phyloP scores from a whole-genome alignment of 441 rosid species.

The Erodium texanum region DNA sequence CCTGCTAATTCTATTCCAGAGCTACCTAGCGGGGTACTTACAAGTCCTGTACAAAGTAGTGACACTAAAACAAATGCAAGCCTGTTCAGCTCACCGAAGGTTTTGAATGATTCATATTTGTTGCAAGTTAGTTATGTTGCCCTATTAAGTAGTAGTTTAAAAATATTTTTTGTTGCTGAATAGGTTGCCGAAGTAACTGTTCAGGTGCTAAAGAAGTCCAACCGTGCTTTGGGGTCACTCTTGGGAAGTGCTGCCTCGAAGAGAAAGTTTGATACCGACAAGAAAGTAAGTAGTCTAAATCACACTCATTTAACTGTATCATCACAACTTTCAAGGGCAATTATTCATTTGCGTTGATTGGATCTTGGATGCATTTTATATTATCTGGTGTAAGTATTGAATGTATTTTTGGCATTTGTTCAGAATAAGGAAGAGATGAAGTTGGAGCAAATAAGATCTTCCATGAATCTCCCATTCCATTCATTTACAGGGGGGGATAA shows the following conservation, averaged over 20 bases:
- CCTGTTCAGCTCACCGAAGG: slow-evolving; percentile 14
- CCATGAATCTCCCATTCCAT: slow-evolving; percentile 61
- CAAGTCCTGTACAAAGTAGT: slow-evolving; percentile 21
- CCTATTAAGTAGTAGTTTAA: slow-evolving; percentile 13
- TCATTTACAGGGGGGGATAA: slow-evolving; percentile 39
- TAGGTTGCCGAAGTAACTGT: slow-evolving; percentile 48
- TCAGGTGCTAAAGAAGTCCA: slow-evolving; percentile 52
- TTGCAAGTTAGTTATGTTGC: not conserved
- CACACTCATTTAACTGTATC: not conserved
- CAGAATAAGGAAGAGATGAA: slow-evolving; percentile 44
- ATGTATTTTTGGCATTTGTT: slow-evolving; percentile 6
- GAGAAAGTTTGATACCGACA: slow-evolving; percentile 36
- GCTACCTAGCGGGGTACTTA: slow-evolving; percentile 15
- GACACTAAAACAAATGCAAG: slow-evolving; percentile 19
- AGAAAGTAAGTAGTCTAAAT: slow-evolving; percentile 29
- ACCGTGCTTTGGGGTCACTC: slow-evolving; percentile 49
- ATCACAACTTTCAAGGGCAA: not conserved
- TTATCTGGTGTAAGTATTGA: too few relatives aligned
- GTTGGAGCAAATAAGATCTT: slow-evolving; percentile 58
- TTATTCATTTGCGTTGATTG: too few relatives aligned
- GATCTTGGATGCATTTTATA: too few relatives aligned
- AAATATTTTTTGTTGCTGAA: slow-evolving; percentile 15
- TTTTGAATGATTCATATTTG: slow-evolving; percentile 20
- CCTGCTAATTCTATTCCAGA: slow-evolving; percentile 11
- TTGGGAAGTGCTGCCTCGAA: slow-evolving; percentile 37